These are phyloP conservation scores for Metroxylon sagu DNA, from an alignment of 176 grass and related monocot species.

Conservation along the genomic window DNA sequence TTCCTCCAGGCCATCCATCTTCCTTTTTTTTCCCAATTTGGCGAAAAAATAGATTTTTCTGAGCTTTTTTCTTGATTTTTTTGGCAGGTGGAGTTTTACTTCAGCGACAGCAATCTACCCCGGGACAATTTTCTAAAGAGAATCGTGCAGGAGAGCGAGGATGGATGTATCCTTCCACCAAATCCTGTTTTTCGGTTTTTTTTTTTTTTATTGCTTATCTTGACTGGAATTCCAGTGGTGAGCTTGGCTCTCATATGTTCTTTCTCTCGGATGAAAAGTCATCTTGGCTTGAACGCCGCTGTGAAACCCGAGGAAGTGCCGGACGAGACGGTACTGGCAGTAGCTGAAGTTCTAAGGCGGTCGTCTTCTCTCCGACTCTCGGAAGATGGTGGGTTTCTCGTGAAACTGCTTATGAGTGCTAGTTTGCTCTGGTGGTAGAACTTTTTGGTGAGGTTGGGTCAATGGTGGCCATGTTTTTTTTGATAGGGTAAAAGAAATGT, in stretches of 20 bases:
- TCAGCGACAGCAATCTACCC: slow-evolving; percentile 90
- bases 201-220: no score
- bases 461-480: no score
- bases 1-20: not conserved
- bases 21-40: no score
- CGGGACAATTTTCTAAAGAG: slow-evolving; percentile 58
- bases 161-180: slow-evolving; percentile 54
- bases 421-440: no score
- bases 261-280: slow-evolving; percentile 64
- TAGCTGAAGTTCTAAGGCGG: slow-evolving; percentile 51
- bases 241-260: slow-evolving; percentile 89
- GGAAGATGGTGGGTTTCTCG: slow-evolving; percentile 39
- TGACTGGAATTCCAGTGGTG: slow-evolving; percentile 43
- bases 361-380: slow-evolving; percentile 58
- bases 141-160: slow-evolving; percentile 56
- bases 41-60: not conserved
- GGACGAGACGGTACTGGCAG: slow-evolving; percentile 34
- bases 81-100: slow-evolving; percentile 85
- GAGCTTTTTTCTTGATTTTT: not conserved
- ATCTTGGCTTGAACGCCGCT: slow-evolving; percentile 42
- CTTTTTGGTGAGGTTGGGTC: no score
- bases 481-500: no score
- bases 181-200: slow-evolving; percentile 2
- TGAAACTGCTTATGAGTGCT: no score
- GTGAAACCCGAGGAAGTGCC: slow-evolving; percentile 51